Evolutionary conservation across 2,329 filamentous ascomycete genomes (phyloP), one percentile per base, ranked within the genome.

Genomic region (Hymenoscyphus repandus): DNA sequence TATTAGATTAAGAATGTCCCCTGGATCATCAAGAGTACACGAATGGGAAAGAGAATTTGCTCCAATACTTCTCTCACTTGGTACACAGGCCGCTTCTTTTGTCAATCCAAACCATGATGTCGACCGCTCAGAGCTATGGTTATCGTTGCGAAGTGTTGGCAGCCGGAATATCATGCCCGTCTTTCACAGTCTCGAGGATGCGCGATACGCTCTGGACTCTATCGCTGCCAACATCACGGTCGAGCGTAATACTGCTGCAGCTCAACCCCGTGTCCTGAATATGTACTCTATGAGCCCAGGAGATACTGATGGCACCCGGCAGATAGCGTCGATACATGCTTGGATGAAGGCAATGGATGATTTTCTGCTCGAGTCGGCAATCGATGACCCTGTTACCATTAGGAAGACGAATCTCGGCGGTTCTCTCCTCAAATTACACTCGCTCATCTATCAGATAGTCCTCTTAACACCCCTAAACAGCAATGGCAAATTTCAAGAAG

Each of bases 141-240:
- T 42, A 3, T 52, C 55, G 13, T 32, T 64, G 39, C 57, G 51
- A 15, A 50, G 45, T 30, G 55, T 54, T 36, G 56, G 58, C 40
- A 45, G 47, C 5, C 42, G 50, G 5, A 49, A 49, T 17, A 51
- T 46, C 17, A 52, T 49, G 1, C 45, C 39, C 12, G 44, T 42
- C 13, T 83, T 83, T 49, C 59, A 69, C 1, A 74, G 71, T 1
- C 63, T 82, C 6, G 66, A 74, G 18, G 78, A 83, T 49, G 81
- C 79, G 7, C 74, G 80, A 10, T 58, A 76, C 10, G 72, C 78
- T 1, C 80, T 79, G 64, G 79, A 84, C 66, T 40, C 69, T 79
- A 3, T 76, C 70, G 56, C 78, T 76, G 63, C 74, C 69, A 49
- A 74, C 75, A 51, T 73, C 80, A 60, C 74, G 74, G 20, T 82